Percentiles rank a stretch among this genome's conserved stretches.
Conservation (phyloP, 805 yeast genomes). For the Candida morakotiae region DNA sequence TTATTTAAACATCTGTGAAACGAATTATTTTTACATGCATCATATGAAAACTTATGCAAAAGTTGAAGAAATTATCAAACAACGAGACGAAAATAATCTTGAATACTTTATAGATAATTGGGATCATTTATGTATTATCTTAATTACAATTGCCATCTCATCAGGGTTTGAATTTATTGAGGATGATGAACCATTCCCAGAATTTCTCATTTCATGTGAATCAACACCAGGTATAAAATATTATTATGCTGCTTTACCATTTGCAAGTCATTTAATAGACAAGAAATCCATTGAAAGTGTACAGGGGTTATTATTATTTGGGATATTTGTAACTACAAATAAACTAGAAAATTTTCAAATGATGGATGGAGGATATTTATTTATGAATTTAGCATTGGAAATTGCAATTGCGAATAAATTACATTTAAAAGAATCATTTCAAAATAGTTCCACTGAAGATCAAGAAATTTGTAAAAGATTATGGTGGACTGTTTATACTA, state of each 20-base stretch:
- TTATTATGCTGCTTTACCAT: conserved; percentile 12
- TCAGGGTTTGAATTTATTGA: conserved; percentile 13
- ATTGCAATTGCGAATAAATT: conserved; percentile 12
- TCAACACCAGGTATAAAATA: conserved; percentile 13
- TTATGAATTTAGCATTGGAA: conserved; percentile 13
- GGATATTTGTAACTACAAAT: conserved; percentile 16
- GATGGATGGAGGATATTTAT: conserved; percentile 14
- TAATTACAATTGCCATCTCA: conserved; percentile 12
- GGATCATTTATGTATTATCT: conserved; percentile 9
- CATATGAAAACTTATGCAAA: conserved; percentile 8
- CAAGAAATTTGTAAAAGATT: conserved; percentile 11
- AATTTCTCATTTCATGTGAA: no score
- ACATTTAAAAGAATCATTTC: conserved; percentile 9
- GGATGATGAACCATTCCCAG: conserved; percentile 6
- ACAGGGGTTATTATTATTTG: conserved; percentile 12
- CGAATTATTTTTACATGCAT: conserved; percentile 14
- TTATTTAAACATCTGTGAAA: conserved; percentile 13
- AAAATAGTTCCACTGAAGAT: conserved; percentile 3
- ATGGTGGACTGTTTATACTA: conserved; percentile 15
- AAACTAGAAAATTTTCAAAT: conserved; percentile 12
- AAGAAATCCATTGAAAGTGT: conserved; percentile 12
- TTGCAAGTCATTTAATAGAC: conserved; percentile 13
- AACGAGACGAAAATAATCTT: conserved; percentile 6
- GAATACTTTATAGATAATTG: conserved; percentile 10
- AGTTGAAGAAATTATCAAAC: conserved; percentile 7